Evolutionary conservation across 1,284 basidiomycete species (phyloP), one percentile per base, ranked within the genome.

Genomic region (Xerocomus amazonicus): DNA sequence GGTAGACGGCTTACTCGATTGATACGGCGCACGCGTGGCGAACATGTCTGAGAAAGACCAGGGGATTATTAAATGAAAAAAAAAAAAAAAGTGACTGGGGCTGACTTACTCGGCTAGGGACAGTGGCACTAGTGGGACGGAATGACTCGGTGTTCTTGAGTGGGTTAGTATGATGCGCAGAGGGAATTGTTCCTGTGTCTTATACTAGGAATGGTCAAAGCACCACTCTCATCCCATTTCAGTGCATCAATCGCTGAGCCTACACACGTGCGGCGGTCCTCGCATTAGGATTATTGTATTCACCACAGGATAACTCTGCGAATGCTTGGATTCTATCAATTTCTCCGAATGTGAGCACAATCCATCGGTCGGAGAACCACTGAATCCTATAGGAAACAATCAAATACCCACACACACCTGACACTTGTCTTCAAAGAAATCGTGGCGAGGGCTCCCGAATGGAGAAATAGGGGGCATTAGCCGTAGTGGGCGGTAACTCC

Each of bases 11-110:
- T 51, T 66, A 34, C 52, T 53, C 10, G 60, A 58, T 34, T 60
- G 47, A 19, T 56, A 45, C 9, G 39, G 16, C 2, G 40, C 32
- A 27, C 49, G 50, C 6, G 48, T 53, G 10, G 42, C 45, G 32
- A 60, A 62, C 66, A 68, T 69, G 31, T 26, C 46, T 35, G 16
- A 32, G 19, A 4, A 4, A 23, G 19, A 4, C 19, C 19, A 23
- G 19, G 19, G 19, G 2, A 4, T 23, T 23, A 23, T 23, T 23
- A 23, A 23, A 23, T 23, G 19, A 23, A 23, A 23, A 23, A 23
- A 23, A 23, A 23, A 3, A 4, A 23, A 23, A 23, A 23, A 23
- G 19, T 23, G 19, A 23, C 19, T 23, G 42, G n/a, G 16, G 17
- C 19, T 23, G 10, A 42, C 37, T 42, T 17, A 29, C 29, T 38